Evolutionary conservation across 1,139 yeast species (phyloP), one percentile per base, ranked within the genome.

Genomic region (Diutina catenulata): DNA sequence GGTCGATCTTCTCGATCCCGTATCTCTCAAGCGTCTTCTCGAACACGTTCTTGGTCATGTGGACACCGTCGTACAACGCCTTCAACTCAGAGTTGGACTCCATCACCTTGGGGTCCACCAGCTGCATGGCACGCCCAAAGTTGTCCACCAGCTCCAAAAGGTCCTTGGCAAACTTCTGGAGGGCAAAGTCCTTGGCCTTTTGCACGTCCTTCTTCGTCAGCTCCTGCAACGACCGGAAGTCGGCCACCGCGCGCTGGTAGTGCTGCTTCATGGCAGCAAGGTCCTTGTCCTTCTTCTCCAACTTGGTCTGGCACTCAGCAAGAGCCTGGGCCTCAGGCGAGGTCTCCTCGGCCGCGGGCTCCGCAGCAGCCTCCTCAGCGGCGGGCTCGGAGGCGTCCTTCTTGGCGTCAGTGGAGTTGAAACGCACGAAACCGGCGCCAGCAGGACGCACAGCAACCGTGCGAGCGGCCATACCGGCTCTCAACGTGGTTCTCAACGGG

Each of bases 111-210:
- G 70, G 77, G 48, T 74, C 70, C 46, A 87, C 88, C 2, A 93
- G 83, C 40, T 70, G 67, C 50, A 88, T 67, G 2, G 96, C 96
- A 49, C 88, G 83, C 37, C 83, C 82, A 54, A 88, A 86, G 65
- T 88, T 88, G 57, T 88, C 97, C 38, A 87, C 74, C 5, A 95
- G 80, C 51, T 87, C 95, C 49, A 88, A 69, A 55, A 88, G 70
- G 50, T 88, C 97, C 59, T 78, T 82, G 47, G 95, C 94, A 56
- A 88, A 88, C 60, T 84, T 87, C 59, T 87, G 95, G 48, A 88
- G 69, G 1, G 96, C 96, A 62, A 79, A 88, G 56, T 84, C 95
- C 56, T 72, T 80, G 37, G 95, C 88, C 62, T 83, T 83, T 59
- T 81, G 80, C 38, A 84, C 68, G 56, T 88, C 96, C 48, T 83